phyloP scores from a whole-genome alignment of 2,329 filamentous ascomycete genomes.

The Monilinia fructigena region DNA sequence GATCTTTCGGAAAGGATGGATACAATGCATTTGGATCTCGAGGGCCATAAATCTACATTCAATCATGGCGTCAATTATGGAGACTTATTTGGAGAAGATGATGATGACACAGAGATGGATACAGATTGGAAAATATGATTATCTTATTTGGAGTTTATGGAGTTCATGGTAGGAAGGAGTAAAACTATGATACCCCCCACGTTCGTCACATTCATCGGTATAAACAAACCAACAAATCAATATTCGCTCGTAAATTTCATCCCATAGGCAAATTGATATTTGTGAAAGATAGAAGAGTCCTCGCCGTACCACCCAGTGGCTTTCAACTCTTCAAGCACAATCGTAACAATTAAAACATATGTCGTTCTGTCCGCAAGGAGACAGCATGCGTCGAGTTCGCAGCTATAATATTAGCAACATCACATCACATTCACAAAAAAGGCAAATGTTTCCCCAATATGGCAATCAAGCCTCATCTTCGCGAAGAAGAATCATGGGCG shows the following conservation, averaged over 20 bases:
- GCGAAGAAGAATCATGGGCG: conserved; percentile 67
- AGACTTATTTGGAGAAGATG: conserved; percentile 23
- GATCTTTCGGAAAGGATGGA: conserved; percentile 38
- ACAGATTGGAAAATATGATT: conserved; percentile 36
- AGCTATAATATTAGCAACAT: conserved; percentile 19
- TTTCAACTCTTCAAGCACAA: background rate
- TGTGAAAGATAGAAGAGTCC: background rate
- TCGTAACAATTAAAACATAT: background rate
- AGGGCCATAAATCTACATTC: conserved; percentile 38
- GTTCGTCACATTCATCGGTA: conserved; percentile 9
- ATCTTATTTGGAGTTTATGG: conserved; percentile 22
- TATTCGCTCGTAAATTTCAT: background rate
- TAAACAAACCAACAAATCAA: background rate
- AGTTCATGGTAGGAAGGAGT: conserved; percentile 19
- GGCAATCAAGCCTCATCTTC: conserved; percentile 92
- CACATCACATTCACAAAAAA: conserved; percentile 23
- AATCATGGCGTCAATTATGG: conserved; percentile 28
- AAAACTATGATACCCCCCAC: conserved; percentile 28
- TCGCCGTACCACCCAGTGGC: too few species aligned
- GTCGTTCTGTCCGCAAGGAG: background rate
- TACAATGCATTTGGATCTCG: conserved; percentile 37
- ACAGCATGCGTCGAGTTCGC: background rate
- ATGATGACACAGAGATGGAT: conserved; percentile 30
- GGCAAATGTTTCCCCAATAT: conserved; percentile 44
- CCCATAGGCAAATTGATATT: background rate